These are phyloP conservation scores for Picea sitchensis DNA, from an alignment of 75 land plant genomes.

Conservation along the genomic window DNA sequence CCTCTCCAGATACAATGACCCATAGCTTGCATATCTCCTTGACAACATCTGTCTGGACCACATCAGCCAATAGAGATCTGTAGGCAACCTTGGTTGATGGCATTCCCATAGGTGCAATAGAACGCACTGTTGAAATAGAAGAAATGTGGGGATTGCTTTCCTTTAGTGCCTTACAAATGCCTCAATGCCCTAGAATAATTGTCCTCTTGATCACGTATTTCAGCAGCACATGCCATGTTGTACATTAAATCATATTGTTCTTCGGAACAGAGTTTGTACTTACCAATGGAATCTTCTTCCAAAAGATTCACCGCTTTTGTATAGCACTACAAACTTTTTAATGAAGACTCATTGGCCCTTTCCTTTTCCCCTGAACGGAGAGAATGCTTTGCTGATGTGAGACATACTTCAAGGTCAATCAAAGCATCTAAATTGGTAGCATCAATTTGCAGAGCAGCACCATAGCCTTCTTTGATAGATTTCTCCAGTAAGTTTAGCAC, in stretches of 20 bases:
- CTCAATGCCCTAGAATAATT: constrained; percentile 19
- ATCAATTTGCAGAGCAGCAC: constrained; percentile 34
- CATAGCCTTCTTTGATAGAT: constrained; percentile 34
- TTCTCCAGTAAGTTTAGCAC: constrained; percentile 18
- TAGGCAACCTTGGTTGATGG: constrained; percentile 40
- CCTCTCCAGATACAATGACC: constrained; percentile 72
- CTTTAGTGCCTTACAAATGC: neutral
- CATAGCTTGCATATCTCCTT: constrained; percentile 79
- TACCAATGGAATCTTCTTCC: constrained; percentile 14
- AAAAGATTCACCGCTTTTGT: constrained; percentile 12
- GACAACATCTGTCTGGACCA: constrained; percentile 67
- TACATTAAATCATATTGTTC: constrained; percentile 35
- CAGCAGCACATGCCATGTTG: constrained; percentile 49
- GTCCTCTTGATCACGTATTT: constrained; percentile 22
- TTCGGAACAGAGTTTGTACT: constrained; percentile 22
- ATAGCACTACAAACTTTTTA: constrained; percentile 19
- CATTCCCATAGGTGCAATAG: constrained; percentile 12
- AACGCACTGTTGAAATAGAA: constrained; percentile 18
- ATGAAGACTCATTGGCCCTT: constrained; percentile 17
- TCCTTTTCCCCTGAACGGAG: constrained; percentile 8
- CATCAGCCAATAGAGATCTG: constrained; percentile 82
- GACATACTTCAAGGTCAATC: constrained; percentile 32
- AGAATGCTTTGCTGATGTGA: constrained; percentile 22
- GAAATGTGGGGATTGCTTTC: constrained; percentile 12
- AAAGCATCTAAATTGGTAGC: constrained; percentile 29